Percentiles rank a stretch among this genome's conserved stretches.
These are phyloP conservation scores for Acmispon strigosus DNA, from an alignment of 306 rosid species.

Conservation along the genomic window DNA sequence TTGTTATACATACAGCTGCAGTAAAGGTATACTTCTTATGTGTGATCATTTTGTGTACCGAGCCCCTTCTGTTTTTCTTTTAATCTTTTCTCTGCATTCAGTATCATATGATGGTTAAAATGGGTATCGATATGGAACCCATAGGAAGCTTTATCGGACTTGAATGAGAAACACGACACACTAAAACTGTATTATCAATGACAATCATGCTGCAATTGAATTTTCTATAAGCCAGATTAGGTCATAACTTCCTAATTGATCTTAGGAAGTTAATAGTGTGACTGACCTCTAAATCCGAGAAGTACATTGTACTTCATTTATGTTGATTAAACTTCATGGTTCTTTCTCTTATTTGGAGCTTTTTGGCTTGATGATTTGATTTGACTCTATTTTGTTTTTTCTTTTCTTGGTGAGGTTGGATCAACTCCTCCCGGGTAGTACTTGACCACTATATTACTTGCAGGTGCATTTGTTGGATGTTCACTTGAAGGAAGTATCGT, in stretches of 20 bases:
- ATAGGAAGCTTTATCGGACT: too few species aligned
- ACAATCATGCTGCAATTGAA: too few species aligned
- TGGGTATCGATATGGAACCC: too few species aligned
- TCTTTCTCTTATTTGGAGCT: not conserved
- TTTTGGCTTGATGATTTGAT: not conserved
- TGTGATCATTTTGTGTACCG: not conserved
- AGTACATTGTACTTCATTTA: not conserved
- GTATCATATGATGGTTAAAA: too few species aligned
- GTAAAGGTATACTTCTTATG: constrained; percentile 64
- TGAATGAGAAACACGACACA: too few species aligned
- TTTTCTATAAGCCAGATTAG: too few species aligned
- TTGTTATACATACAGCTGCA: constrained; percentile 91
- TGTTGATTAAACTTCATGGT: not conserved
- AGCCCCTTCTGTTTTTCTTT: not conserved
- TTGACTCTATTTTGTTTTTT: not conserved
- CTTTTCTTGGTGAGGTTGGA: too few species aligned
- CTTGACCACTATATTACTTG: constrained; percentile 15
- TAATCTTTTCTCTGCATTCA: too few species aligned
- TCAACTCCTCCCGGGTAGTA: not conserved
- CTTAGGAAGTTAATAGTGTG: too few species aligned
- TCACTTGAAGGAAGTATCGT: constrained; percentile 88
- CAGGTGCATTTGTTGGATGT: constrained; percentile 98
- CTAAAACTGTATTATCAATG: too few species aligned
- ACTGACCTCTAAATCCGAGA: too few species aligned
- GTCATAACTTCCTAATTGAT: too few species aligned